A percentile compares a stretch with the other conserved stretches of the same genome.
These are phyloP conservation scores for Scheffersomyces quercinus DNA, from an alignment of 1,139 yeast genomes.

Conservation along the genomic window DNA sequence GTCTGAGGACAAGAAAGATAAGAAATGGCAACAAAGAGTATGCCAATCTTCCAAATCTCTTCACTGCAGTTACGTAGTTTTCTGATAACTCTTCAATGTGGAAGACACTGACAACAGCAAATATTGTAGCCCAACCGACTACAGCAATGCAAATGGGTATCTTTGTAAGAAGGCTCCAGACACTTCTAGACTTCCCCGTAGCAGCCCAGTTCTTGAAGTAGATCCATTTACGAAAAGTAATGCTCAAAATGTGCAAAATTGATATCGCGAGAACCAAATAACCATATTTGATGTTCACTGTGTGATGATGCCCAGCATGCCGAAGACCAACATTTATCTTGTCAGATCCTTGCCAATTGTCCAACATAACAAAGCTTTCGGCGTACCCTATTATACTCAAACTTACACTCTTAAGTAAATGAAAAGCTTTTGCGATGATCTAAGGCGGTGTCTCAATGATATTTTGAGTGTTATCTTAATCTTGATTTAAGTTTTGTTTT, in stretches of 20 bases:
- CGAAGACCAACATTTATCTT: slow-evolving; percentile 10
- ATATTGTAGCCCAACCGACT: slow-evolving; percentile 31
- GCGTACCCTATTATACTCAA: too few species aligned
- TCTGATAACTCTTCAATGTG: slow-evolving; percentile 22
- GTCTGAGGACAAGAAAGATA: slow-evolving; percentile 56
- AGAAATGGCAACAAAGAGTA: slow-evolving; percentile 68
- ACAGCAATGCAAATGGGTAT: slow-evolving; percentile 30
- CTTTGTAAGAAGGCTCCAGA: slow-evolving; percentile 3
- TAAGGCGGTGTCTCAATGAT: too few species aligned
- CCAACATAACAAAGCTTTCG: too few species aligned
- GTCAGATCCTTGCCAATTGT: too few species aligned
- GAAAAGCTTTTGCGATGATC: too few species aligned
- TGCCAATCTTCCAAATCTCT: slow-evolving; percentile 59
- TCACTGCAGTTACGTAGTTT: slow-evolving; percentile 24
- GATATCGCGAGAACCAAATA: slow-evolving; percentile 41
- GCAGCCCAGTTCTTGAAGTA: slow-evolving; percentile 21
- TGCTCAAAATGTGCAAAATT: slow-evolving; percentile 21
- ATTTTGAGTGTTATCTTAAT: too few species aligned
- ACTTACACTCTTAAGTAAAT: too few species aligned
- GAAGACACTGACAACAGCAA: slow-evolving; percentile 20
- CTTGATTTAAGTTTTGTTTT: too few species aligned
- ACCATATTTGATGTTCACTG: slow-evolving; percentile 50
- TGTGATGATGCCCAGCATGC: slow-evolving; percentile 35
- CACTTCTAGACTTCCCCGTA: slow-evolving; percentile 24
- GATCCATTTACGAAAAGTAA: slow-evolving; percentile 4